These are phyloP conservation scores for Delphinella strobiligena DNA, from an alignment of 2,329 filamentous ascomycete genomes.

Conservation along the genomic window DNA sequence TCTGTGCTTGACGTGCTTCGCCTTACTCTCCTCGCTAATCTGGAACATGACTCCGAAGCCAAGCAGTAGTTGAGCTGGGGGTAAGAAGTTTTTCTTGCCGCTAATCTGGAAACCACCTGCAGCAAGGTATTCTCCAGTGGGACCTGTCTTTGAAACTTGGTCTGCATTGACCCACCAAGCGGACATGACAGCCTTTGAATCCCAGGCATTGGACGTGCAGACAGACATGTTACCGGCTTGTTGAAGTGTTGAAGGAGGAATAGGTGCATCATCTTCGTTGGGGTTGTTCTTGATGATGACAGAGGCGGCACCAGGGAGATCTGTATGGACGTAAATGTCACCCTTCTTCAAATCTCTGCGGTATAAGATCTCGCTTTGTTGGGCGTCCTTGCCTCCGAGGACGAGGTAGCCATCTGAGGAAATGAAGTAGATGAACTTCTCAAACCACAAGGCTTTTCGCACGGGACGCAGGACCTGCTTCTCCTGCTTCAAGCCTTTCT, in stretches of 20 bases:
- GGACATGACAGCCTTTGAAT: slow-evolving; percentile 88
- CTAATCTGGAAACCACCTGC: slow-evolving; percentile 68
- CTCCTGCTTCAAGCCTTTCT: slow-evolving; percentile 80
- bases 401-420: slow-evolving; percentile 93
- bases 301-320: slow-evolving; percentile 71
- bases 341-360: slow-evolving; percentile 73
- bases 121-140: slow-evolving; percentile 67
- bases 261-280: slow-evolving; percentile 65
- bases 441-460: slow-evolving; percentile 82
- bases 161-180: slow-evolving; percentile 91
- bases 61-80: slow-evolving; percentile 74
- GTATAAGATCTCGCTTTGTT: slow-evolving; percentile 90
- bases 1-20: slow-evolving; percentile 65
- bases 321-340: slow-evolving; percentile 85
- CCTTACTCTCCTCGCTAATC: slow-evolving; percentile 78
- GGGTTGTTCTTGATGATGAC: slow-evolving; percentile 84
- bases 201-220: slow-evolving; percentile 82
- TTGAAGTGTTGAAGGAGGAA: slow-evolving; percentile 79
- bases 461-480: slow-evolving; percentile 77
- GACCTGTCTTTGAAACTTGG: slow-evolving; percentile 77
- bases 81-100: slow-evolving; percentile 83
- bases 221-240: slow-evolving; percentile 82
- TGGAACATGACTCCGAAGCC: slow-evolving; percentile 82
- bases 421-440: slow-evolving; percentile 93
- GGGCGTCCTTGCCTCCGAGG: slow-evolving; percentile 71